Conservation (phyloP, 2,329 filamentous ascomycete genomes). For the Neonectria ditissima region DNA sequence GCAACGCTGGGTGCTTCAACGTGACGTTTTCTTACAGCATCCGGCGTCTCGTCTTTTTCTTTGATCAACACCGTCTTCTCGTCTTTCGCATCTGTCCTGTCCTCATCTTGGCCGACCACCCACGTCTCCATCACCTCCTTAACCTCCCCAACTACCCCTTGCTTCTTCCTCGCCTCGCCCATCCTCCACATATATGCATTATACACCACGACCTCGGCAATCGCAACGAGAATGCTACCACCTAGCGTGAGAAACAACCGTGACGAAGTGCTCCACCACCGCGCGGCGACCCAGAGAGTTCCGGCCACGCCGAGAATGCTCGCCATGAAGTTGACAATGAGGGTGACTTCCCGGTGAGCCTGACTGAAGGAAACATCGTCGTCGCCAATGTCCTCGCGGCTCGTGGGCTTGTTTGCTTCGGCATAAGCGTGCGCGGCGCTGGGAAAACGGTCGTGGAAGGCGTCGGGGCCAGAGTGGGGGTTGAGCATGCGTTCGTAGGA, state of each 20-base stretch:
- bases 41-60: slow-evolving; percentile 35
- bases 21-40: slow-evolving; percentile 45
- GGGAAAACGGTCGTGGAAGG: slow-evolving; percentile 71
- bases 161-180: slow-evolving; percentile 73
- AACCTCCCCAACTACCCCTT: slow-evolving; percentile 70
- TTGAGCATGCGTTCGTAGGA: slow-evolving; percentile 85
- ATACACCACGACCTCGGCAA: slow-evolving; percentile 84
- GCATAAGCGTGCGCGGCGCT: slow-evolving; percentile 66
- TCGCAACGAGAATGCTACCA: slow-evolving; percentile 75
- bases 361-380: slow-evolving; percentile 78
- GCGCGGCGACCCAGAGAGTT: slow-evolving; percentile 81
- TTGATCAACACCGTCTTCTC: slow-evolving; percentile 43
- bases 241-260: slow-evolving; percentile 78
- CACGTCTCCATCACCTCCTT: slow-evolving; percentile 79
- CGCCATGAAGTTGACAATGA: slow-evolving; percentile 91
- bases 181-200: slow-evolving; percentile 79
- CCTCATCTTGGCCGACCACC: slow-evolving; percentile 65
- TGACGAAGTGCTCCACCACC: slow-evolving; percentile 80
- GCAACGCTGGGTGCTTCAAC: slow-evolving; percentile 30
- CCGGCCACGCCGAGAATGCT: slow-evolving; percentile 84
- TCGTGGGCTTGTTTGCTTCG: slow-evolving; percentile 62
- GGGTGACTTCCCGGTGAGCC: slow-evolving; percentile 81
- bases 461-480: slow-evolving; percentile 65
- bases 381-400: slow-evolving; percentile 61
- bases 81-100: slow-evolving; percentile 37